These are phyloP conservation scores for Posidonia oceanica DNA, from an alignment of 116 monocot species.

Conservation along the genomic window DNA sequence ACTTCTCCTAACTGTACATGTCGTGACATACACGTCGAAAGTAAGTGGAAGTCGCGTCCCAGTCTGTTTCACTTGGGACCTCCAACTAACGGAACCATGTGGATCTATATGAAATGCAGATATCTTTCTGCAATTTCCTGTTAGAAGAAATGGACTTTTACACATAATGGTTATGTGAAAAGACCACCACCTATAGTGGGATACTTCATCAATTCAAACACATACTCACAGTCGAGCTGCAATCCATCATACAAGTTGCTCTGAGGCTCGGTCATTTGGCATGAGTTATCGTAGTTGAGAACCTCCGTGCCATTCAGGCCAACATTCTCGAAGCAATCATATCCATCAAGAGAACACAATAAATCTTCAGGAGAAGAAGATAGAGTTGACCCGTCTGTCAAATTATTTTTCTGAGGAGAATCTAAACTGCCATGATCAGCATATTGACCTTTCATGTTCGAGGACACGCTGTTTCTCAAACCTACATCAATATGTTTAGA, in stretches of 20 bases:
- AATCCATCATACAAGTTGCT: conserved; percentile 44
- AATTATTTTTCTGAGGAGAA: conserved; percentile 18
- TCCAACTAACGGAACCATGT: not conserved
- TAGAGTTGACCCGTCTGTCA: conserved; percentile 21
- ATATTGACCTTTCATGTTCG: conserved; percentile 11
- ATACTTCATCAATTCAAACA: conserved; percentile 41
- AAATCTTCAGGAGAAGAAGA: conserved; percentile 45
- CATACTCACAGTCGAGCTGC: conserved; percentile 34
- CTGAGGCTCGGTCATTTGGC: conserved; percentile 16
- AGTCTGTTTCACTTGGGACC: not conserved
- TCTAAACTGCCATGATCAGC: conserved; percentile 20
- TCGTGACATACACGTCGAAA: no score
- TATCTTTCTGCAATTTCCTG: not conserved
- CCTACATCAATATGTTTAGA: conserved; percentile 17
- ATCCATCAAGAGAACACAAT: conserved; percentile 29
- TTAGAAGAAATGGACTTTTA: not conserved
- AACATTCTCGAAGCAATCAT: conserved; percentile 47
- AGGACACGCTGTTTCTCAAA: conserved; percentile 6
- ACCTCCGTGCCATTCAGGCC: conserved; percentile 36
- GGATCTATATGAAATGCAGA: not conserved
- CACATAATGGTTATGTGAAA: conserved; percentile 18
- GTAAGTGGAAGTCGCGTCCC: not conserved
- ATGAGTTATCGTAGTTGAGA: conserved; percentile 24
- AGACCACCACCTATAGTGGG: conserved; percentile 40
- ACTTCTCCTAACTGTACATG: no score